A percentile compares a stretch with the other conserved stretches of the same genome.
These are phyloP conservation scores for Cicer pinnatifidum DNA, from an alignment of 306 rosid species.

Conservation along the genomic window DNA sequence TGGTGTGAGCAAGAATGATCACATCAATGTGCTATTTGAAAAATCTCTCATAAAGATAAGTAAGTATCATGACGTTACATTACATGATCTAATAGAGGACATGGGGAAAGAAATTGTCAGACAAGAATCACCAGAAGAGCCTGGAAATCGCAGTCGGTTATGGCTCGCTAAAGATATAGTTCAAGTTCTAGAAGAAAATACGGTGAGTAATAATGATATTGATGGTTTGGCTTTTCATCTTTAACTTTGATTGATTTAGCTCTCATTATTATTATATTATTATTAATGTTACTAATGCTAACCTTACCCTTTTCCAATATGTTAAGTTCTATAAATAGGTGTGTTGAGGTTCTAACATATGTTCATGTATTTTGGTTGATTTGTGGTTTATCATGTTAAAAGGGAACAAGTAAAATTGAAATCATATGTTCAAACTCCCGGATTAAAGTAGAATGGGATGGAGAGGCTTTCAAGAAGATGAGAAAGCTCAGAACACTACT, in stretches of 20 bases:
- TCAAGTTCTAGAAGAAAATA: background rate
- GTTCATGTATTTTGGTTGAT: background rate
- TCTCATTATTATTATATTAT: no score
- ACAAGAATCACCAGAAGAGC: background rate
- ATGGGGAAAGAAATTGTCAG: slow-evolving; percentile 26
- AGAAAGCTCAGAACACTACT: background rate
- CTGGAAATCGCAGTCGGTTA: slow-evolving; percentile 5
- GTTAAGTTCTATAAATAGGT: background rate
- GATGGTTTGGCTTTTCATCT: background rate
- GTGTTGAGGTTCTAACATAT: background rate
- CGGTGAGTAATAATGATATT: background rate
- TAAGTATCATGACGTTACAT: background rate
- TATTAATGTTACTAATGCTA: background rate
- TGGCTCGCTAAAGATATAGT: background rate
- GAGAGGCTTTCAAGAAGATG: background rate
- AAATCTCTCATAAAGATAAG: slow-evolving; percentile 19
- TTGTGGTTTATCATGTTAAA: background rate
- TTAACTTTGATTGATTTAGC: background rate
- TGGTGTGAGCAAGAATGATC: background rate
- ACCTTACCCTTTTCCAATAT: background rate
- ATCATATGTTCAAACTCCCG: background rate
- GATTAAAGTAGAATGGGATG: background rate
- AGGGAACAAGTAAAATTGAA: slow-evolving; percentile 1
- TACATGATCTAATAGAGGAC: background rate
- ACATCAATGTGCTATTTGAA: background rate